Base-by-base conservation (phyloP, 257 asterid genomes). In the Lycium barbarum region DNA sequence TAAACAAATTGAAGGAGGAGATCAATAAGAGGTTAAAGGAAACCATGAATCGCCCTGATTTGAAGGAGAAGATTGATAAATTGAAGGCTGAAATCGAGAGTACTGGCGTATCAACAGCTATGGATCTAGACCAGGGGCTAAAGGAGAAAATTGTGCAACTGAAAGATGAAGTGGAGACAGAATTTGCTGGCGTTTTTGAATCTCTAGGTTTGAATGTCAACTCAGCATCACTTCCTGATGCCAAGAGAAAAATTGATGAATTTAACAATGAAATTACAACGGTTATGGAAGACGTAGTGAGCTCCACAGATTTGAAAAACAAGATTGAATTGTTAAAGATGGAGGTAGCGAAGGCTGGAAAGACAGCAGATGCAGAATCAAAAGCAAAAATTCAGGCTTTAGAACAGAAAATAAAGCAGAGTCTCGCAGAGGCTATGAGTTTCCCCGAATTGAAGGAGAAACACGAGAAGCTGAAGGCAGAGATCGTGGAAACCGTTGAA, bases 261-360 rank as follows among this genome's bases (percentile, higher is more conserved):
- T 92, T 92, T 10, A 87, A 90, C 71, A 89, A 88, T 72, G 92
- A 95, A 87, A 87, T 90, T 83, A 67, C 57, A 5, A 85, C 81
- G 88, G 68, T 90, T 47, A 90, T 93, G 86, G 95, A 92, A 43
- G 89, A 92, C 73, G 90, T 80, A 14, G 86, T 90, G 55, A 83
- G 53, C 82, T 90, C 98, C 17, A 87, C 94, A 6, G 95, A 90
- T 83, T 83, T 96, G 94, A 94, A 91, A 87, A 88, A 87, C 53
- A 93, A 86, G 89, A 90, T 93, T 57, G 97, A 96, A 85, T 83
- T 87, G 88, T 88, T 96, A 66, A 93, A 92, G 86, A 9, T 82
- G 35, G 94, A 90, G 88, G 90, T 89, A 51, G 91, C 74, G 9
- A 92, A 90, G 85, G 91, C 90, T 57, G 97, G 93, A 71, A 87